Evolutionary conservation across 305 asterid genomes (phyloP).

Genomic region (Solanum hybrid): DNA sequence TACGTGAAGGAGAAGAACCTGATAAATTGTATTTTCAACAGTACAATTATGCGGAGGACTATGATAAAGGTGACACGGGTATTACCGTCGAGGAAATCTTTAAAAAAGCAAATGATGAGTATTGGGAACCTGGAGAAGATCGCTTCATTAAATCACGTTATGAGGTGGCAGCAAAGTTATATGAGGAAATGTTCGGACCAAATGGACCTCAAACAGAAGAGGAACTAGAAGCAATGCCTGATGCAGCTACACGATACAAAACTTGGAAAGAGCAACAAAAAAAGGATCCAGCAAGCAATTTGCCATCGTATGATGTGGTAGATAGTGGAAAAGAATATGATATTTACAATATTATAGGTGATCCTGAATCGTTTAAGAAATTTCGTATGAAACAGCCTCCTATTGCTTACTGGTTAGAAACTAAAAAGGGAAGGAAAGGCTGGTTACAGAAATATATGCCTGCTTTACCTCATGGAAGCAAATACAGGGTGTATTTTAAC

Average conservation of each 20-base stretch:
- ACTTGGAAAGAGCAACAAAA: slow-evolving; percentile 93
- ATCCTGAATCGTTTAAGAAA: slow-evolving; percentile 68
- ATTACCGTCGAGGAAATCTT: slow-evolving; percentile 64
- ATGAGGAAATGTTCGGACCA: slow-evolving; percentile 95
- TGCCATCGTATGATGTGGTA: slow-evolving; percentile 81
- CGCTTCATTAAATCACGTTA: slow-evolving; percentile 60
- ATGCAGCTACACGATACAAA: slow-evolving; percentile 75
- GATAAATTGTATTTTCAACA: slow-evolving; percentile 85
- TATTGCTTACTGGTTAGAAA: slow-evolving; percentile 88
- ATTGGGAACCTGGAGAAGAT: slow-evolving; percentile 99
- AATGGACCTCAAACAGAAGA: slow-evolving; percentile 97
- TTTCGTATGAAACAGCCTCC: slow-evolving; percentile 75
- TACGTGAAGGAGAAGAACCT: slow-evolving; percentile 83
- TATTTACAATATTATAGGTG: slow-evolving; percentile 44
- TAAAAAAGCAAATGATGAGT: slow-evolving; percentile 75
- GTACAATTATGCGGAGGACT: slow-evolving; percentile 73
- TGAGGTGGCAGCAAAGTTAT: slow-evolving; percentile 74
- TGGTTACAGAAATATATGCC: slow-evolving; percentile 86
- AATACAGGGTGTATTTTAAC: slow-evolving; percentile 81
- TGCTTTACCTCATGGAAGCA: slow-evolving; percentile 91
- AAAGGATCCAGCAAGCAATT: slow-evolving; percentile 86
- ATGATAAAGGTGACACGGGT: slow-evolving; percentile 91
- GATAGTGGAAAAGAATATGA: slow-evolving; percentile 57
- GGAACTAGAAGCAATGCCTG: slow-evolving; percentile 77
- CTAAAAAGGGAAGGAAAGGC: slow-evolving; percentile 90